Conservation (phyloP, 2,329 filamentous ascomycete genomes). For the Aspergillus thermomutatus region DNA sequence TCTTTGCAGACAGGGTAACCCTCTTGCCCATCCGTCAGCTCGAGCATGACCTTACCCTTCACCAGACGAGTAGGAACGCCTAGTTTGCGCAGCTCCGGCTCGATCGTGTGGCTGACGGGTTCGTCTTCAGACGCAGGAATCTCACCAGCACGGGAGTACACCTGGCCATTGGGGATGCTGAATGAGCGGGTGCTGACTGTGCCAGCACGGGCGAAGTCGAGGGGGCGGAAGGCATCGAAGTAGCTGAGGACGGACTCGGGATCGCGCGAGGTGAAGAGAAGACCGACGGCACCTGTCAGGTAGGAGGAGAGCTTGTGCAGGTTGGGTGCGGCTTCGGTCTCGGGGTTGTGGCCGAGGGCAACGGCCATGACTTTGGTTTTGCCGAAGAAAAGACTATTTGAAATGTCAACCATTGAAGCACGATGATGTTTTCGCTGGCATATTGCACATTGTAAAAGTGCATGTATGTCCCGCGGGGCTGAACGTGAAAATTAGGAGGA, state of each 20-base stretch:
- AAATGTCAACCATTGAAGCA: constrained; percentile 1
- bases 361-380: constrained; percentile 99
- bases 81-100: constrained; percentile 84
- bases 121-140: constrained; percentile 78
- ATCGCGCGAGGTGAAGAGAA: constrained; percentile 82
- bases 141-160: constrained; percentile 76
- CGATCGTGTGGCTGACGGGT: constrained; percentile 79
- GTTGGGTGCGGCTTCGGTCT: constrained; percentile 77
- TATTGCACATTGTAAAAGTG: neutral
- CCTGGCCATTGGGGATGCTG: constrained; percentile 74
- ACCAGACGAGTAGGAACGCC: constrained; percentile 86
- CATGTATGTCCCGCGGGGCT: neutral
- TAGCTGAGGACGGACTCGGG: constrained; percentile 65
- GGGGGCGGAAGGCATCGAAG: constrained; percentile 68
- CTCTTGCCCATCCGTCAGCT: constrained; percentile 45
- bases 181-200: constrained; percentile 71
- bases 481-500: constrained; percentile 9
- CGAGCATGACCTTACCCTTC: constrained; percentile 81
- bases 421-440: neutral
- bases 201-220: constrained; percentile 90
- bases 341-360: constrained; percentile 75
- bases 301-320: constrained; percentile 66
- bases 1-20: constrained; percentile 77
- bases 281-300: constrained; percentile 78
- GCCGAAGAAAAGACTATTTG: constrained; percentile 86